Base-by-base conservation (phyloP, 2,329 filamentous ascomycete genomes). In the Xylariaceae sp. region DNA sequence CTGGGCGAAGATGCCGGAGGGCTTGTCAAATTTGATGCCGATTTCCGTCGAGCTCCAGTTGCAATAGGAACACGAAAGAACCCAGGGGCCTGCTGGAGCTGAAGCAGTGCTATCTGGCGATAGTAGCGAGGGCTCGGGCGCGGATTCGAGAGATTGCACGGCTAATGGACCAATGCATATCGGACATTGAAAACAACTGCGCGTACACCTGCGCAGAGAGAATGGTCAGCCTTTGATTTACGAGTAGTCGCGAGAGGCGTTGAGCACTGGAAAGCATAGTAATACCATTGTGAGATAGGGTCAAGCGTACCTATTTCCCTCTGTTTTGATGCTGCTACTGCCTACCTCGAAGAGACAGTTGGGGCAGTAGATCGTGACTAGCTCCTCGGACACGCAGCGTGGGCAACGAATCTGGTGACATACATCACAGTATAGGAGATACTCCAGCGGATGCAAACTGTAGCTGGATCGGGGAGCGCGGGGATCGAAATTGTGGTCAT, bases 321-420 rank as follows among this genome's bases (percentile, higher is more conserved):
- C 93, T 54, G 83, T 87, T 66, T 91, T 89, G 34, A 97, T 80
- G 58, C 89, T 89, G 59, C 88, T 95, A 63, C 87, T 95, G 4
- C 91, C 89, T 24, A 95, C 91, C 65, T 98, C 93, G 58, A 98
- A 97, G 43, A 98, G 69, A 62, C 93, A 98, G 62, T 82, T 91
- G 4, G 93, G 93, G 58, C 93, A 98, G 66, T 88, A 98, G 74
- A 89, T 96, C 40, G 88, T 93, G 36, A 95, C 83, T 41, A 95
- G 89, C 67, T 98, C 93, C 61, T 98, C 93, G 36, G 84, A 79
- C 40, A 94, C 87, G 60, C 93, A 98, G 67, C 89, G 77, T 4
- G 89, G 87, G 62, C 93, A 98, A 53, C 93, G 86, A 48, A 97
- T 95, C 65, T 95, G 86, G 62, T 95, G 89, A 64, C 93, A 98